Conservation (phyloP, 148 eudicot genomes). For the Hydrangea macrophylla region DNA sequence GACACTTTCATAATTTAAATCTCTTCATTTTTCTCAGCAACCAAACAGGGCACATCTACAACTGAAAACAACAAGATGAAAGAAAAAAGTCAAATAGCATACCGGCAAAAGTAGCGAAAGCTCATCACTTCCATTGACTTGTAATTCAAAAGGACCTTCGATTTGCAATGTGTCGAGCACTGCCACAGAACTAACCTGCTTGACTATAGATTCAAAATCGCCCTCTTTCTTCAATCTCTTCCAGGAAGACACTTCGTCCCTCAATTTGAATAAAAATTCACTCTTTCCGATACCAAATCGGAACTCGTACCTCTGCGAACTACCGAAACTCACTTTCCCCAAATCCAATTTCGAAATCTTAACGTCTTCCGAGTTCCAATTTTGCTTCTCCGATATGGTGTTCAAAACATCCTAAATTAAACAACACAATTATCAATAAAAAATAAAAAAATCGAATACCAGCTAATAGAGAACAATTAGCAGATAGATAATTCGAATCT, state of each 20-base stretch:
- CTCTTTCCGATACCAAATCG: slow-evolving; percentile 30
- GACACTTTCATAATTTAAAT: neutral
- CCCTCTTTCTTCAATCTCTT: slow-evolving; percentile 24
- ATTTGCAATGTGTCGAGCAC: slow-evolving; percentile 31
- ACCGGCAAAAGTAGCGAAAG: slow-evolving; percentile 50
- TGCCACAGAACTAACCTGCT: slow-evolving; percentile 26
- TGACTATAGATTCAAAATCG: slow-evolving; percentile 35
- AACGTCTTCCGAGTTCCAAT: slow-evolving; percentile 40
- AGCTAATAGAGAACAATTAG: neutral
- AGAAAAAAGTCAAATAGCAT: slow-evolving; percentile 8
- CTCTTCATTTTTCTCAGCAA: too few relatives aligned
- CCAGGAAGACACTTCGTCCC: slow-evolving; percentile 44
- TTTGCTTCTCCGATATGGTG: slow-evolving; percentile 34
- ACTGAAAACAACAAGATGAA: neutral
- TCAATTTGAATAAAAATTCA: slow-evolving; percentile 31
- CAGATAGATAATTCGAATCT: neutral
- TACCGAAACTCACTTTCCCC: slow-evolving; percentile 29
- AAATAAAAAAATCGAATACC: neutral
- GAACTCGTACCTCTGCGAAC: slow-evolving; percentile 31
- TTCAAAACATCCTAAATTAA: slow-evolving; percentile 42
- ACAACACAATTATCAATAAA: neutral
- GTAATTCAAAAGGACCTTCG: slow-evolving; percentile 50
- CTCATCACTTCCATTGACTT: slow-evolving; percentile 30
- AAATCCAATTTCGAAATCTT: slow-evolving; percentile 41
- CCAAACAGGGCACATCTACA: neutral